These are phyloP conservation scores for Dictyostelium brefeldianum DNA, from an alignment of 78 protist genomes.

Conservation along the genomic window DNA sequence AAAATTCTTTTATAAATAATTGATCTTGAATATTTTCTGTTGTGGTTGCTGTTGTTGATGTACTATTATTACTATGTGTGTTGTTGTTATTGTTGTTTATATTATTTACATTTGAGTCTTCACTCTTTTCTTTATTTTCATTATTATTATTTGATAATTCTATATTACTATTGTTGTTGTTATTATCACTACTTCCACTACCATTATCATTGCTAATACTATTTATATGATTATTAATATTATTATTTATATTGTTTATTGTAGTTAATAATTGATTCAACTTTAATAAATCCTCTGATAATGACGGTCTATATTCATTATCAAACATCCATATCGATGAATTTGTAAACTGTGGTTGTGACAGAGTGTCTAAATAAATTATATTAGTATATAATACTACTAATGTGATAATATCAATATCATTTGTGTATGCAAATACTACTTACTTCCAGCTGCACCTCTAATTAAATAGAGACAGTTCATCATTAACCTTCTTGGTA, in stretches of 20 bases:
- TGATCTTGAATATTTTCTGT: slow-evolving; percentile 3
- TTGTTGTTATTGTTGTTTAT: not conserved
- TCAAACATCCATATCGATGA: slow-evolving; percentile 80
- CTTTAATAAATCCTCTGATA: not conserved
- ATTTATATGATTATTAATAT: not conserved
- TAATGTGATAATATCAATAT: no score
- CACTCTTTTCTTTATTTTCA: not conserved
- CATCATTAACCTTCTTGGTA: slow-evolving; percentile 60
- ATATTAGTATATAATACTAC: not conserved
- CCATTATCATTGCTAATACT: no score
- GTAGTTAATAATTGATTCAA: not conserved
- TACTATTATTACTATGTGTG: not conserved
- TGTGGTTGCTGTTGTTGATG: not conserved
- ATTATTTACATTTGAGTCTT: not conserved
- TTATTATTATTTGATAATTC: not conserved
- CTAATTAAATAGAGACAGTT: slow-evolving; percentile 75
- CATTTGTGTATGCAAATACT: not conserved
- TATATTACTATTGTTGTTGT: not conserved
- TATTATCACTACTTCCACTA: not conserved
- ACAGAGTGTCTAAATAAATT: not conserved
- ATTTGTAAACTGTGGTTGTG: slow-evolving; percentile 56
- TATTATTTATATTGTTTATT: not conserved
- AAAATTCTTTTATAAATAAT: slow-evolving; percentile 67
- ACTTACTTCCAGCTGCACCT: slow-evolving; percentile 59
- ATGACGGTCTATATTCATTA: slow-evolving; percentile 62